Evolutionary conservation across 2,329 filamentous ascomycete genomes (phyloP), one percentile per base, ranked within the genome.

Genomic region (Paradendryphiella salina): DNA sequence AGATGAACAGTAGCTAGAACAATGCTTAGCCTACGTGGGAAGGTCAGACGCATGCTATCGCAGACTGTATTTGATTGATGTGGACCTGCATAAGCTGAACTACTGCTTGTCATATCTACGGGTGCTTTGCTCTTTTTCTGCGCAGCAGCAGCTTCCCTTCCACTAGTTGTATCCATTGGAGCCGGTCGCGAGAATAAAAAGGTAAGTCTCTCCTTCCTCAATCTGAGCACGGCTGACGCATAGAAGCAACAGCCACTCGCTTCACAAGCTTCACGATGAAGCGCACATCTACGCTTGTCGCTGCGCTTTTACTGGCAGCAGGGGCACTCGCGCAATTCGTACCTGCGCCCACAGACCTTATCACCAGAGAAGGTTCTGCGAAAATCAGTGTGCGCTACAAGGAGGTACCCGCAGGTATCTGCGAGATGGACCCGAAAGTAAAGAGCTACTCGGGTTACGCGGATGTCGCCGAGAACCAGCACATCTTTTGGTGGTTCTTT

Each of bases 401-500:
- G 65, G 73, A 83, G 64, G 80, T 79, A 13, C 76, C 77, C 0
- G 42, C 61, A 1, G 81, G 81, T 3, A 82, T 82, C 48, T 83
- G 81, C 57, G 81, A 84, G 69, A 76, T 80, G 3, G 79, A 81
- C 14, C 79, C 79, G 1, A 75, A 77, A 21, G 80, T 83, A 15
- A 82, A 82, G 57, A 81, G 78, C 21, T 83, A 79, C 59, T 78
- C 79, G 1, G 80, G 81, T 17, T 83, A 83, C 57, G 76, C 81
- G 10, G 80, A 82, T 59, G 74, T 82, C 7, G 75, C 69, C 4
- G 72, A 77, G 3, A 70, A 80, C 33, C 73, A 81, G 50, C 80
- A 82, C 60, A 78, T 81, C 37, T 80, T 84, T 66, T 84, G 77
- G 75, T 74, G 77, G 76, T 78, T 83, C 66, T 84, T 83, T 54